These are phyloP conservation scores for Cordyceps tenuipes DNA, from an alignment of 2,329 filamentous ascomycete species.

Conservation along the genomic window DNA sequence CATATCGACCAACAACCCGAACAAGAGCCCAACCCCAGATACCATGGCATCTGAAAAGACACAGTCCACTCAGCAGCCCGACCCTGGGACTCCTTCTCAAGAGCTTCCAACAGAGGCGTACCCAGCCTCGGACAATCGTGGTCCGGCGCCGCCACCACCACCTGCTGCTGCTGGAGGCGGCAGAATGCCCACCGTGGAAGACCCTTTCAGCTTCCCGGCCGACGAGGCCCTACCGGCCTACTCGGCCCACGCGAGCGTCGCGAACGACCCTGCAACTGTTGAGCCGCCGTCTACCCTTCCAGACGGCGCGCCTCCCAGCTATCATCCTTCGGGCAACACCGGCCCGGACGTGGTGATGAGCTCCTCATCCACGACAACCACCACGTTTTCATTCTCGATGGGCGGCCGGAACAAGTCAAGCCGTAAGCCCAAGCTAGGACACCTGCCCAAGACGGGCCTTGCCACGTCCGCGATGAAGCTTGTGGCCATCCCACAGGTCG, in stretches of 20 bases:
- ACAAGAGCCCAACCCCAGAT: not conserved
- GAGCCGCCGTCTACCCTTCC: not conserved
- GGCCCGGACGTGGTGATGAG: too few relatives aligned
- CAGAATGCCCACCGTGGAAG: slow-evolving; percentile 22
- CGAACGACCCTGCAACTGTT: not conserved
- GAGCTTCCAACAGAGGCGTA: slow-evolving; percentile 9
- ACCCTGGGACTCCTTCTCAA: not conserved
- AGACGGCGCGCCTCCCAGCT: slow-evolving; percentile 4
- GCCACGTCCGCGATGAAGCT: slow-evolving; percentile 16
- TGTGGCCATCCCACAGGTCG: slow-evolving; percentile 34
- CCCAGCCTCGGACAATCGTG: not conserved
- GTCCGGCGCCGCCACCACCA: not conserved
- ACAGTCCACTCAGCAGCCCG: not conserved
- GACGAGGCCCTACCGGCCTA: slow-evolving; percentile 25
- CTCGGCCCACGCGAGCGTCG: not conserved
- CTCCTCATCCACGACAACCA: too few relatives aligned
- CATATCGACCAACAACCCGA: too few relatives aligned
- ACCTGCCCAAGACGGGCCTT: not conserved
- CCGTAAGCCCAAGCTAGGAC: too few relatives aligned
- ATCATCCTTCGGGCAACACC: too few relatives aligned
- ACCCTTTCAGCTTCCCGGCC: slow-evolving; percentile 33
- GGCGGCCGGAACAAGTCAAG: too few relatives aligned
- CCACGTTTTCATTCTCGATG: too few relatives aligned
- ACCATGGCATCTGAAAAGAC: slow-evolving; percentile 6
- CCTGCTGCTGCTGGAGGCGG: not conserved